phyloP scores from a whole-genome alignment of 2,329 filamentous ascomycete genomes.

The Diaporthe ampelina region DNA sequence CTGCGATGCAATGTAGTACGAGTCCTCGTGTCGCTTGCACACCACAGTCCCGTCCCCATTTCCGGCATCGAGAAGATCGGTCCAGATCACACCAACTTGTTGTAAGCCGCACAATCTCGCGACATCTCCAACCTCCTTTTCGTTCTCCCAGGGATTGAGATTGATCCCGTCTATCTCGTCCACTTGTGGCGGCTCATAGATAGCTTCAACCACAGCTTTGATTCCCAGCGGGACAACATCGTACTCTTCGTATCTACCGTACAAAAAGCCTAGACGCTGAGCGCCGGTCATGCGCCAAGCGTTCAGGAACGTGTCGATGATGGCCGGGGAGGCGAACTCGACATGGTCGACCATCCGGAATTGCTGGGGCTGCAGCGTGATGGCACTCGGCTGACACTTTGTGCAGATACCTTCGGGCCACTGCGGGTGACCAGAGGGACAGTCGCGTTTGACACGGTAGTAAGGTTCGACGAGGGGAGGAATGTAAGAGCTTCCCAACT shows the following conservation, averaged over 20 bases:
- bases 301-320: conserved; percentile 92
- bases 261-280: conserved; percentile 91
- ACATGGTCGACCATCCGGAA: conserved; percentile 99
- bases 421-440: conserved; percentile 90
- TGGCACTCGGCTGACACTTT: conserved; percentile 97
- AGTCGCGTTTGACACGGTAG: conserved; percentile 89
- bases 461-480: conserved; percentile 94
- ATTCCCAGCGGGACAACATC: conserved; percentile 92
- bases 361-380: conserved; percentile 91
- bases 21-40: conserved; percentile 96
- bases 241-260: conserved; percentile 92
- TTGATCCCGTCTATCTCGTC: conserved; percentile 92
- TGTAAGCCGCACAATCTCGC: conserved; percentile 88
- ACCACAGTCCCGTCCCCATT: conserved; percentile 86
- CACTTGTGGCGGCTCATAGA: conserved; percentile 94
- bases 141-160: conserved; percentile 86
- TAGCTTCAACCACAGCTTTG: conserved; percentile 96
- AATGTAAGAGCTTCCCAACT: conserved; percentile 94
- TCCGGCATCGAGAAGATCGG: conserved; percentile 88
- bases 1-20: conserved; percentile 92
- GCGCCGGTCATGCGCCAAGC: conserved; percentile 89
- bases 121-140: conserved; percentile 83
- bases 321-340: conserved; percentile 87
- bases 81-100: conserved; percentile 93
- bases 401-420: conserved; percentile 98